Evolutionary conservation across 139 green algal species (phyloP), one percentile per base, ranked within the genome.

Genomic region (Picochlorum sp.): DNA sequence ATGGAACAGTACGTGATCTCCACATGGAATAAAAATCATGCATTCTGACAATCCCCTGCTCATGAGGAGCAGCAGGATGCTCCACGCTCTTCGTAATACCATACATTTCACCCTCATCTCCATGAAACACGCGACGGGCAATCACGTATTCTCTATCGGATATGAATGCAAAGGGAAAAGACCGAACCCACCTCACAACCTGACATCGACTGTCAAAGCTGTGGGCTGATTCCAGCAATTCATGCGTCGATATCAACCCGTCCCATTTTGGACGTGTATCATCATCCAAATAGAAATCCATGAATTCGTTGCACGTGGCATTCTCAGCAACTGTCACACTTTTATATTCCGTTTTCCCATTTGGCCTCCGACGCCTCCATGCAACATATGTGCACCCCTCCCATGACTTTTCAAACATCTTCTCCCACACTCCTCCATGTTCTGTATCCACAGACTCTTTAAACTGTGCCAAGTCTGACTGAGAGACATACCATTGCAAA

Each of bases 121-220:
- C 52, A n/a, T 47, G 55, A 59, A 70, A 85, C 15, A 86, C 21
- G 44, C 88, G 71, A 49, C 87, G 78, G 4, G 74, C 89, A 31
- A 95, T 90, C 38, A 84, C 67, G 63, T 96, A 96, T 70, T 96
- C 86, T 54, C 89, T 77, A 65, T 90, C 75, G 9, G 60, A 78
- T 37, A 96, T 75, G 75, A 95, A 95, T 66, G 77, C 74, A 69
- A 96, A 94, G 54, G 89, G 89, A 70, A 96, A 96, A 56, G 81
- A 82, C 30, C 89, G 77, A 4, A 88, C 54, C 89, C 89, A 96
- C 68, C 83, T 80, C 59, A 96, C 89, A 31, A 96, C 87, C 67
- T 91, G 79, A 60, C 83, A 82, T 1, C 88, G 72, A 2, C 59
- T 6, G 15, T 15, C 58, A 4, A 20, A 18, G 31, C 60, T 49